Base-by-base conservation (phyloP, 495 filamentous ascomycete genomes). In the Niebla homalea region DNA sequence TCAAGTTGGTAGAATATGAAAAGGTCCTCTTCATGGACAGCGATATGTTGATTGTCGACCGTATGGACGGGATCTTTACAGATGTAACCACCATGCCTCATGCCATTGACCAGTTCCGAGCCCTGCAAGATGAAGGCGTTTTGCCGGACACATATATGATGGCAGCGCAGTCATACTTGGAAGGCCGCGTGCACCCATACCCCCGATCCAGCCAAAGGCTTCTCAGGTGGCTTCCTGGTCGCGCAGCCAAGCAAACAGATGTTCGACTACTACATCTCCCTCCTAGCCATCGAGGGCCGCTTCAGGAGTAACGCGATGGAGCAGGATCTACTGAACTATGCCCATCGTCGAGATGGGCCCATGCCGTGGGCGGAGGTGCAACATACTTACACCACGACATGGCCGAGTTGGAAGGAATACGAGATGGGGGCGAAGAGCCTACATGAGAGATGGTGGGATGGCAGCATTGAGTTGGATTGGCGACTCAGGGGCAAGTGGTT, bases 281-380 rank as follows among this genome's bases (percentile, higher is more conserved):
- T 72, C 4, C 48, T 64, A 10, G 21, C 51, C 14, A 44, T 57
- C 15, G 53, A 55, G 18, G 45, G 57, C 18, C 53, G 61, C 16
- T 70, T 72, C 51, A 45, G 64, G 20, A 48, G 60, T 5, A 45
- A 49, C 6, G 60, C 57, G 5, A 62, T 60, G 36, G 70, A 73
- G 54, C 71, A 74, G 54, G 64, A 62, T 39, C 49, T 75, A 20
- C 54, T 71, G 42, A 72, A 69, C 35, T 71, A 69, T 56, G 71
- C 67, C 19, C 68, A 69, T 51, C 26, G 69, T 11, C 49, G 61
- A 18, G 64, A 68, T 0, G 71, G 70, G 1, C 55, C 55, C 12
- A 72, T 71, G 69, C 68, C 71, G 8, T 74, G 71, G 69, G 42
- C 44, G 12, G 51, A 58, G 38, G 51, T 71, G 2, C 25, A 61